phyloP scores from a whole-genome alignment of 1,284 basidiomycete genomes.

The Melampsora larici-populina region DNA sequence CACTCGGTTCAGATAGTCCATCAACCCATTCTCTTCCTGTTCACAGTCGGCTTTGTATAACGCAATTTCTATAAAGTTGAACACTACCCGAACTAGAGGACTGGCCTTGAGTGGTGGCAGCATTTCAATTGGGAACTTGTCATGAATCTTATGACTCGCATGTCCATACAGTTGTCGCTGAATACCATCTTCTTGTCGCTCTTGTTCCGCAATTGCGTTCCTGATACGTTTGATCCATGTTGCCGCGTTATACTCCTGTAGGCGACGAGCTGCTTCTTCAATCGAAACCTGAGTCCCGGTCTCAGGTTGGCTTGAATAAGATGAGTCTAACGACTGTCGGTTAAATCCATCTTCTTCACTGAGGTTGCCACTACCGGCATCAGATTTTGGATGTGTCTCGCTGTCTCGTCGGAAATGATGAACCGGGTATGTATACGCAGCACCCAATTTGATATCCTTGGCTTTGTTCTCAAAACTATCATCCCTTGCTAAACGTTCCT shows the following conservation, averaged over 20 bases:
- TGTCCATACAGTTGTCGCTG: conserved; percentile 43
- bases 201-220: conserved; percentile 56
- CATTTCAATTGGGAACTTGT: conserved; percentile 57
- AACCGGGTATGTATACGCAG: conserved; percentile 15
- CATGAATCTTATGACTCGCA: conserved; percentile 44
- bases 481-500: conserved; percentile 71
- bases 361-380: conserved; percentile 3
- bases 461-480: conserved; percentile 77
- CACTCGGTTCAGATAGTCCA: conserved; percentile 69
- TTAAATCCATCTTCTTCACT: conserved; percentile 14
- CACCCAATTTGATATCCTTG: conserved; percentile 59
- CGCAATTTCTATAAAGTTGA: conserved; percentile 64
- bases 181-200: conserved; percentile 56
- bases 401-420: neutral
- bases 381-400: conserved; percentile 6
- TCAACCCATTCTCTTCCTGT: conserved; percentile 56
- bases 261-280: conserved; percentile 68
- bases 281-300: conserved; percentile 60
- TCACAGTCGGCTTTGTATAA: conserved; percentile 67
- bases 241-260: conserved; percentile 71
- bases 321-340: conserved; percentile 20
- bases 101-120: conserved; percentile 59
- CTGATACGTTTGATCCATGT: conserved; percentile 68
- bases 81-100: conserved; percentile 70
- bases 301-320: conserved; percentile 45